Evolutionary conservation across 352 stramenopile species (phyloP).

Genomic region (Phytophthora sansomeana): DNA sequence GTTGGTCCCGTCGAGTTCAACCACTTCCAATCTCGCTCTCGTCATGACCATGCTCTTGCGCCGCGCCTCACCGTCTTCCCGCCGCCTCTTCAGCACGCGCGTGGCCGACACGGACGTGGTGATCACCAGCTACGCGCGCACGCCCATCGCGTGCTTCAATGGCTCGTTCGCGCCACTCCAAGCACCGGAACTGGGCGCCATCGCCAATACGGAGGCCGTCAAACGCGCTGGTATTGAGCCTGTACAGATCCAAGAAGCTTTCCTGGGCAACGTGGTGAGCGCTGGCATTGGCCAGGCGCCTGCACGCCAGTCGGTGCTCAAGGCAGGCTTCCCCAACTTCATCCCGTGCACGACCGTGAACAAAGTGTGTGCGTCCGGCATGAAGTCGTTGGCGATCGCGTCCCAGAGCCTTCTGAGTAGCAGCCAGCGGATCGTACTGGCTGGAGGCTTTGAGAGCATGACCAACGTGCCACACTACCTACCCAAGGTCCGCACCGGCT

Average conservation of each 20-base stretch:
- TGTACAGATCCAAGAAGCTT: slow-evolving; percentile 94
- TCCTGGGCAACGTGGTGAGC: slow-evolving; percentile 98
- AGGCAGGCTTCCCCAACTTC: slow-evolving; percentile 90
- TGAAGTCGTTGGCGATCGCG: slow-evolving; percentile 91
- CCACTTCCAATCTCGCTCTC: slow-evolving; percentile 9
- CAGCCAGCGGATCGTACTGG: slow-evolving; percentile 90
- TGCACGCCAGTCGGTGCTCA: slow-evolving; percentile 93
- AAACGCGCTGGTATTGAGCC: slow-evolving; percentile 76
- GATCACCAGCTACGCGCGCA: slow-evolving; percentile 96
- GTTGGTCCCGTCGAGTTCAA: neutral
- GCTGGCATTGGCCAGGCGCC: slow-evolving; percentile 97
- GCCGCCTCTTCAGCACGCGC: slow-evolving; percentile 76
- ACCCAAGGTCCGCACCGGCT: slow-evolving; percentile 90
- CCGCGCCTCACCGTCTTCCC: slow-evolving; percentile 20
- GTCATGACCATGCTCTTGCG: slow-evolving; percentile 27
- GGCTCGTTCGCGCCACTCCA: slow-evolving; percentile 90
- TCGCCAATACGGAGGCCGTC: slow-evolving; percentile 91
- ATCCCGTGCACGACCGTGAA: slow-evolving; percentile 98
- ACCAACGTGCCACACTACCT: slow-evolving; percentile 98
- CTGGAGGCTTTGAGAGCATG: slow-evolving; percentile 98
- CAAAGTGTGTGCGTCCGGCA: slow-evolving; percentile 98
- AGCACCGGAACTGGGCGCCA: slow-evolving; percentile 92
- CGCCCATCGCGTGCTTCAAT: slow-evolving; percentile 97
- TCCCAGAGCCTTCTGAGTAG: slow-evolving; percentile 91
- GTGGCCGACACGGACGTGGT: slow-evolving; percentile 88